These are phyloP conservation scores for Euphorbia pulcherrima DNA, from an alignment of 345 rosid genomes.

Conservation along the genomic window DNA sequence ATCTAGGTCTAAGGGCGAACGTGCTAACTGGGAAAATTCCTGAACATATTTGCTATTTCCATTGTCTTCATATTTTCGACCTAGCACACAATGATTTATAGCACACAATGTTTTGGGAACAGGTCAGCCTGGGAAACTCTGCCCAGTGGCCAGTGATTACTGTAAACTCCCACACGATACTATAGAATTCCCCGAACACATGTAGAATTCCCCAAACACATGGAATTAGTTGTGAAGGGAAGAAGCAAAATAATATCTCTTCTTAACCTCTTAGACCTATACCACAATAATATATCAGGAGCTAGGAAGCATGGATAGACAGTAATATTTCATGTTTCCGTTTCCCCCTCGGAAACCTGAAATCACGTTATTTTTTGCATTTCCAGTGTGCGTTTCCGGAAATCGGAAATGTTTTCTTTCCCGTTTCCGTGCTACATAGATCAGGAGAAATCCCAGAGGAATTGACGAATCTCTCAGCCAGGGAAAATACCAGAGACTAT, in stretches of 20 bases:
- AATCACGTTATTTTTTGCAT: too few relatives aligned
- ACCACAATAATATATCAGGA: background rate
- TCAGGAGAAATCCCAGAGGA: constrained; percentile 18
- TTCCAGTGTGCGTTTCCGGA: too few relatives aligned
- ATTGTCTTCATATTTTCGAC: constrained; percentile 9
- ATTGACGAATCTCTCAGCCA: background rate
- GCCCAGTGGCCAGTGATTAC: too few relatives aligned
- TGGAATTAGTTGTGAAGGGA: constrained; percentile 6
- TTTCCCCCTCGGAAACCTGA: too few relatives aligned
- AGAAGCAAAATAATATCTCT: background rate
- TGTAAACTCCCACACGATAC: too few relatives aligned
- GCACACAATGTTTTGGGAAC: background rate
- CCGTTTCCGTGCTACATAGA: too few relatives aligned
- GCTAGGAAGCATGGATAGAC: too few relatives aligned
- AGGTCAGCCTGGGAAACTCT: background rate
- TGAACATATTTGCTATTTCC: background rate
- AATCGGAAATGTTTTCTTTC: too few relatives aligned
- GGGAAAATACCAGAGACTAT: constrained; percentile 13
- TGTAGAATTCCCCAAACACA: background rate
- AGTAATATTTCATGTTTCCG: too few relatives aligned
- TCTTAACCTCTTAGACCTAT: constrained; percentile 9
- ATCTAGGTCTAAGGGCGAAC: constrained; percentile 9
- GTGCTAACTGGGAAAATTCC: constrained; percentile 10
- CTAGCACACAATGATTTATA: constrained; percentile 7
- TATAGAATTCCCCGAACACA: too few relatives aligned